Conservation (phyloP, 1,284 basidiomycete species). For the Naganishia albida region DNA sequence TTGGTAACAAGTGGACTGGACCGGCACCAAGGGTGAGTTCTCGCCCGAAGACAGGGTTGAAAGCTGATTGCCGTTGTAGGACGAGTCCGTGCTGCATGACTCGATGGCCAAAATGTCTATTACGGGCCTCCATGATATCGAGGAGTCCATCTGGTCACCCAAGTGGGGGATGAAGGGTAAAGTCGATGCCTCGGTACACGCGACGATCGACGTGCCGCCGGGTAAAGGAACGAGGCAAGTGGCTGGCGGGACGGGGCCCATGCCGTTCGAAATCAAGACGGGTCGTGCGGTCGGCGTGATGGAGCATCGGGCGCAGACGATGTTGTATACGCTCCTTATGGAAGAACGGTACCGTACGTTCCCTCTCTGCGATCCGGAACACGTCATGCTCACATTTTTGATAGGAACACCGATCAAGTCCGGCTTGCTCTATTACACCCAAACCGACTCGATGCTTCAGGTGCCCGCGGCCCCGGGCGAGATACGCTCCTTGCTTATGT, state of each 20-base stretch:
- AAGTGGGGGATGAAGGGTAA: conserved; percentile 94
- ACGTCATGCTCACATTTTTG: conserved; percentile 44
- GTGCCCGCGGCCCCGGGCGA: conserved; percentile 79
- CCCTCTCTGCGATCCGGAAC: conserved; percentile 30
- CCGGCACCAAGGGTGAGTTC: conserved; percentile 39
- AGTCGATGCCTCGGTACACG: conserved; percentile 84
- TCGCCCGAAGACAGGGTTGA: conserved; percentile 15
- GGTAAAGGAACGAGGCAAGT: conserved; percentile 42
- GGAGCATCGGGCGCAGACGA: conserved; percentile 96
- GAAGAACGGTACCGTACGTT: conserved; percentile 78
- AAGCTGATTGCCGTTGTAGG: conserved; percentile 52
- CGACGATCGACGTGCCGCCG: conserved; percentile 56
- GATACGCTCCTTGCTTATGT: conserved; percentile 75
- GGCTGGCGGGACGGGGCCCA: conserved; percentile 52
- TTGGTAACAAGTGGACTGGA: conserved; percentile 49
- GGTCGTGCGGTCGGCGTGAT: conserved; percentile 73
- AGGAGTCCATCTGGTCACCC: conserved; percentile 97
- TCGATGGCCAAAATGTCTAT: conserved; percentile 66
- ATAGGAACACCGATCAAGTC: conserved; percentile 53
- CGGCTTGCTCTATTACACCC: conserved; percentile 92
- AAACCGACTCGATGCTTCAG: conserved; percentile 79
- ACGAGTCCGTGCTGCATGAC: conserved; percentile 62
- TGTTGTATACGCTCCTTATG: conserved; percentile 91
- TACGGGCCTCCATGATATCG: conserved; percentile 74
- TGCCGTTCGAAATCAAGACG: conserved; percentile 96